These are phyloP conservation scores for Neurospora sp. DNA, from an alignment of 495 filamentous ascomycete genomes.

Conservation along the genomic window DNA sequence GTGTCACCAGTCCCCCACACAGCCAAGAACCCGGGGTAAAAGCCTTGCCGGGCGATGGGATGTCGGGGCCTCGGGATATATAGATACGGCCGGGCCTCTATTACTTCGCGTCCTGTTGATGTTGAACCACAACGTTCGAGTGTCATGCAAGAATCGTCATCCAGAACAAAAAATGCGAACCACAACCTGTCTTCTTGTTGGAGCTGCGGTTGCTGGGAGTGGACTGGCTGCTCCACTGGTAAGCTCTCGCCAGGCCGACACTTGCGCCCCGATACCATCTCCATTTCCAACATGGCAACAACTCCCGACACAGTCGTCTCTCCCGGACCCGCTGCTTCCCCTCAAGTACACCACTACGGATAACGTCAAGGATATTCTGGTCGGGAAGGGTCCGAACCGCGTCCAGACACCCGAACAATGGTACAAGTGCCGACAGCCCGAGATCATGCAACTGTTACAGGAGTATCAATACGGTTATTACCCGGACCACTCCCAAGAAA, in stretches of 20 bases:
- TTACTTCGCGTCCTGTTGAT: background rate
- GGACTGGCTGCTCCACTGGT: background rate
- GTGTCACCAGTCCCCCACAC: background rate
- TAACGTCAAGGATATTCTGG: conserved; percentile 28
- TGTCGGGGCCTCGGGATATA: background rate
- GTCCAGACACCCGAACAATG: conserved; percentile 37
- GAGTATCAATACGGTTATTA: conserved; percentile 48
- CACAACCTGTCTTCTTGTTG: background rate
- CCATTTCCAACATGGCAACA: conserved; percentile 31
- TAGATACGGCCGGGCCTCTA: background rate
- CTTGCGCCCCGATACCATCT: conserved; percentile 27
- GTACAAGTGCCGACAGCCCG: conserved; percentile 42
- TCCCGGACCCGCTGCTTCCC: conserved; percentile 41
- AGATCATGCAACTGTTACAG: conserved; percentile 41
- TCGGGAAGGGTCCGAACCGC: conserved; percentile 29
- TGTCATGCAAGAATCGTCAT: background rate
- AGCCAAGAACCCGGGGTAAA: conserved; percentile 6
- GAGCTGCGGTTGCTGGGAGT: background rate
- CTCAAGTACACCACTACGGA: conserved; percentile 33
- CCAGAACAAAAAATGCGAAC: background rate
- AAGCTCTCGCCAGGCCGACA: conserved; percentile 1
- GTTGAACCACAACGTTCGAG: background rate
- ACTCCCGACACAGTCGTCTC: conserved; percentile 29
- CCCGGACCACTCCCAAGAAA: conserved; percentile 40
- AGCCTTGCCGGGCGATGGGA: background rate